Percentiles rank a stretch among this genome's conserved stretches.
Conservation (phyloP, 1,284 basidiomycete species). For the Apiotrichum mycotoxinovorans region DNA sequence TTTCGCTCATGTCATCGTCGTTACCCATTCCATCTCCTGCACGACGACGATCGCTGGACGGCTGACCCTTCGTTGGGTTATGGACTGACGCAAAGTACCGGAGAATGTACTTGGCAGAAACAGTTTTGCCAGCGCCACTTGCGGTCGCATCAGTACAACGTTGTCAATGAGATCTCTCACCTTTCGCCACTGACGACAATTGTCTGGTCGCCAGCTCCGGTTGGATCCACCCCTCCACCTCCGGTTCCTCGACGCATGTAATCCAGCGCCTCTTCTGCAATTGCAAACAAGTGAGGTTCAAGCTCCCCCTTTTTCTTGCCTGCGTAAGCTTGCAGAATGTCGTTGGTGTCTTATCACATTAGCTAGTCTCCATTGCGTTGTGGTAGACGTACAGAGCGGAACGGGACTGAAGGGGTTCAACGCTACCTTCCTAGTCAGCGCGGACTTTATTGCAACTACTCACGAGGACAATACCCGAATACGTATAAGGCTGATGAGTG, state of each 20-base stretch:
- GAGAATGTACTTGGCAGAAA: conserved; percentile 99
- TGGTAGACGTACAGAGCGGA: conserved; percentile 58
- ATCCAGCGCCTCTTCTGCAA: conserved; percentile 98
- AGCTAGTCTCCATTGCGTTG: not conserved
- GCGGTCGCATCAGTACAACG: not conserved
- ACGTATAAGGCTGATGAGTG: conserved; percentile 96
- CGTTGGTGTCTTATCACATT: conserved; percentile 64
- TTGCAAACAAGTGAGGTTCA: conserved; percentile 97
- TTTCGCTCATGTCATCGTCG: conserved; percentile 69
- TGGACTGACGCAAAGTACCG: conserved; percentile 98
- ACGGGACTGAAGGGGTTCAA: conserved; percentile 97
- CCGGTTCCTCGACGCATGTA: conserved; percentile 66
- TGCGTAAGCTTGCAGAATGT: conserved; percentile 96
- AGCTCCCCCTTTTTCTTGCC: conserved; percentile 88
- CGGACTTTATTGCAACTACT: conserved; percentile 19
- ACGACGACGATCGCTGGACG: conserved; percentile 19
- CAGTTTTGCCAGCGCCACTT: conserved; percentile 98
- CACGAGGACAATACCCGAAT: conserved; percentile 77
- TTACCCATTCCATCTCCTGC: conserved; percentile 25
- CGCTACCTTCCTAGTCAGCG: conserved; percentile 60
- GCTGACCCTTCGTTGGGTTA: conserved; percentile 61
- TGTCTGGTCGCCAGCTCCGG: conserved; percentile 71
- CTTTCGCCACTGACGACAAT: conserved; percentile 99
- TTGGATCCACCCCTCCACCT: conserved; percentile 66
- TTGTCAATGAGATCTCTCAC: conserved; percentile 52